phyloP scores from a whole-genome alignment of 139 green algal species.

The Penium margaritaceum region DNA sequence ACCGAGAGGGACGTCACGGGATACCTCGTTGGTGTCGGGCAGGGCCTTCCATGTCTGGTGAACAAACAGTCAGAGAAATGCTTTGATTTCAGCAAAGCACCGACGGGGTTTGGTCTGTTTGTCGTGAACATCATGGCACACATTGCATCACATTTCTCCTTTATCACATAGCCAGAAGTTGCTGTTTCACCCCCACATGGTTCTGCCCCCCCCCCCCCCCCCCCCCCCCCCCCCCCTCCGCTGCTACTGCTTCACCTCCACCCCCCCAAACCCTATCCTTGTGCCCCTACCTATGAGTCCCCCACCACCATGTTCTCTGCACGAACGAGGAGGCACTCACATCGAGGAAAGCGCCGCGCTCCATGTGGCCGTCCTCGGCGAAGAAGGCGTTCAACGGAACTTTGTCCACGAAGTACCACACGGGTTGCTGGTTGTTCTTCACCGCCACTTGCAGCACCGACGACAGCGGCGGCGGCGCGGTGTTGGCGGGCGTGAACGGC shows the following conservation, averaged over 20 bases:
- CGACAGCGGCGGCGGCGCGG: conserved; percentile 28
- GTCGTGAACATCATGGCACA: neutral
- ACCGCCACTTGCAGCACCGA: conserved; percentile 67
- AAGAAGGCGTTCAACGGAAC: conserved; percentile 59
- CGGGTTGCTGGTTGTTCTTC: conserved; percentile 71
- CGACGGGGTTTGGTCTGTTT: neutral
- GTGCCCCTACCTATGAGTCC: too few species aligned
- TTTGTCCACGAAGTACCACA: conserved; percentile 78
- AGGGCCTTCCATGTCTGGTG: conserved; percentile 42
- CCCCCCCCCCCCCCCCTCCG: neutral
- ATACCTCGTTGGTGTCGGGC: conserved; percentile 40
- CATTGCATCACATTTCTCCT: neutral
- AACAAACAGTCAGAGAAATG: neutral
- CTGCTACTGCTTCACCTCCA: too few species aligned
- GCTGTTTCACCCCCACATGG: neutral
- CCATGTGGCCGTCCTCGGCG: conserved; percentile 38
- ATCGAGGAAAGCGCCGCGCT: conserved; percentile 45
- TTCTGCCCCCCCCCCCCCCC: neutral
- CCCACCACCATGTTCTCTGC: too few species aligned
- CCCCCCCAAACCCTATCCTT: too few species aligned
- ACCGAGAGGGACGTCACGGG: conserved; percentile 20
- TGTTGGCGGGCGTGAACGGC: too few species aligned
- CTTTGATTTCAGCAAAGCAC: neutral
- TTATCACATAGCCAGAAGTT: neutral
- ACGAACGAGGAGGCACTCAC: neutral